phyloP scores from a whole-genome alignment of 2,329 filamentous ascomycete species.

The Hypoxylon sp. region DNA sequence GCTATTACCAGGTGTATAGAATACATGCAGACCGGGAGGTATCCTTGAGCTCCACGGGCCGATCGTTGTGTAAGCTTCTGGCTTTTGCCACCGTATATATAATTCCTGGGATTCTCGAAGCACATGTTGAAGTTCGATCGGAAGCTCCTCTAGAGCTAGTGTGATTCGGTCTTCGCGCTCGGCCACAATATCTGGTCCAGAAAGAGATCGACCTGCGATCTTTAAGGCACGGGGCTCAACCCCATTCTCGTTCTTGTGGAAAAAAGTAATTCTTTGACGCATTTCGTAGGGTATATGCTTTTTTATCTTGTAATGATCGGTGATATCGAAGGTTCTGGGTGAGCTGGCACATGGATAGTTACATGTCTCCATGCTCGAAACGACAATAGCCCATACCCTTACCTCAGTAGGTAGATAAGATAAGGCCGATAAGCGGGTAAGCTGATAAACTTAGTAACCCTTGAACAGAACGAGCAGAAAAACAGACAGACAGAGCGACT shows the following conservation, averaged over 20 bases:
- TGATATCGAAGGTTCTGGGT: conserved; percentile 40
- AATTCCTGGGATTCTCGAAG: conserved; percentile 78
- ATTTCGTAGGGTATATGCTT: conserved; percentile 62
- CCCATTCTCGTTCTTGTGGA: conserved; percentile 75
- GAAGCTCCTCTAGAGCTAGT: conserved; percentile 80
- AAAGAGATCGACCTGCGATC: conserved; percentile 70
- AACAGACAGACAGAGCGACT: not conserved
- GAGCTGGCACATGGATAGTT: conserved; percentile 37
- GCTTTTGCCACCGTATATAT: conserved; percentile 83
- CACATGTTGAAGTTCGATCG: conserved; percentile 73
- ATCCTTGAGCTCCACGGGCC: conserved; percentile 82
- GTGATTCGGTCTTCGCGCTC: conserved; percentile 86
- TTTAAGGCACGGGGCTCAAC: conserved; percentile 76
- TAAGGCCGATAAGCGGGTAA: conserved; percentile 2
- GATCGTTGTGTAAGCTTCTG: conserved; percentile 69
- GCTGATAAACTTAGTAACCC: not conserved
- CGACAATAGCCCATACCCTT: conserved; percentile 19
- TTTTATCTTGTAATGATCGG: conserved; percentile 35
- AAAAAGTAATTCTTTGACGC: conserved; percentile 85
- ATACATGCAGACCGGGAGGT: conserved; percentile 85
- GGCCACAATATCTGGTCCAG: conserved; percentile 71
- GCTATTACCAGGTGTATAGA: conserved; percentile 74
- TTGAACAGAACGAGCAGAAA: not conserved
- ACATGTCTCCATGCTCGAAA: conserved; percentile 28
- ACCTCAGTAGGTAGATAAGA: conserved; percentile 24